Conservation (phyloP, 2,329 filamentous ascomycete genomes). For the Fusarium floridanum region DNA sequence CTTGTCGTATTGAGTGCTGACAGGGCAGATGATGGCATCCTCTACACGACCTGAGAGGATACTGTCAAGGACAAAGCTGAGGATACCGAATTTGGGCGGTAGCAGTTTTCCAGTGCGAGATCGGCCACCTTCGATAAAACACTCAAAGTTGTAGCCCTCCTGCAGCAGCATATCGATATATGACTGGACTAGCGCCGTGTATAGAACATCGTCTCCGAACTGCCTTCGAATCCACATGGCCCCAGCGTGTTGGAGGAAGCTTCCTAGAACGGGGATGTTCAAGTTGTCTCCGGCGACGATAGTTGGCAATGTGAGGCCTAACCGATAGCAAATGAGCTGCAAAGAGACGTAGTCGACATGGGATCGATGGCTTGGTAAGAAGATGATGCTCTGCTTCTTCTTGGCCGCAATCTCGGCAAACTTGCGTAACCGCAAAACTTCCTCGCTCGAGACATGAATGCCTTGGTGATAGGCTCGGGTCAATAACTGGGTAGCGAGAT, state of each 20-base stretch:
- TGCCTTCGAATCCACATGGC: constrained; percentile 96
- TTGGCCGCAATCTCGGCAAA: constrained; percentile 86
- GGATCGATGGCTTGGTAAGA: constrained; percentile 92
- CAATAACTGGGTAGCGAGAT: constrained; percentile 86
- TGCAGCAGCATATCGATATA: constrained; percentile 95
- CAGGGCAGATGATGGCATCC: constrained; percentile 93
- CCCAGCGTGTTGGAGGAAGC: constrained; percentile 93
- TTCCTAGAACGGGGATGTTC: constrained; percentile 91
- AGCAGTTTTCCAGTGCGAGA: constrained; percentile 94
- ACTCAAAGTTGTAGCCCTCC: constrained; percentile 94
- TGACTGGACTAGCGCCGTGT: constrained; percentile 91
- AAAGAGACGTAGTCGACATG: constrained; percentile 97
- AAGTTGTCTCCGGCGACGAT: constrained; percentile 97
- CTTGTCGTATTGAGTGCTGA: constrained; percentile 98
- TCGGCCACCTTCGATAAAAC: constrained; percentile 95
- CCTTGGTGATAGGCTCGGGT: constrained; percentile 96
- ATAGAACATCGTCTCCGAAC: constrained; percentile 92
- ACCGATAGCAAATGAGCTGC: constrained; percentile 93
- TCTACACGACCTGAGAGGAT: constrained; percentile 88
- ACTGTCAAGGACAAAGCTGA: constrained; percentile 92
- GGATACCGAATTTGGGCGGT: constrained; percentile 94
- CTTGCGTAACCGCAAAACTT: constrained; percentile 84
- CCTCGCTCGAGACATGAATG: constrained; percentile 95
- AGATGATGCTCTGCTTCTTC: constrained; percentile 96
- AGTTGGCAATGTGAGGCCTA: constrained; percentile 89